Base-by-base conservation (phyloP, 2,329 filamentous ascomycete genomes). In the Phialocephala sp. region DNA sequence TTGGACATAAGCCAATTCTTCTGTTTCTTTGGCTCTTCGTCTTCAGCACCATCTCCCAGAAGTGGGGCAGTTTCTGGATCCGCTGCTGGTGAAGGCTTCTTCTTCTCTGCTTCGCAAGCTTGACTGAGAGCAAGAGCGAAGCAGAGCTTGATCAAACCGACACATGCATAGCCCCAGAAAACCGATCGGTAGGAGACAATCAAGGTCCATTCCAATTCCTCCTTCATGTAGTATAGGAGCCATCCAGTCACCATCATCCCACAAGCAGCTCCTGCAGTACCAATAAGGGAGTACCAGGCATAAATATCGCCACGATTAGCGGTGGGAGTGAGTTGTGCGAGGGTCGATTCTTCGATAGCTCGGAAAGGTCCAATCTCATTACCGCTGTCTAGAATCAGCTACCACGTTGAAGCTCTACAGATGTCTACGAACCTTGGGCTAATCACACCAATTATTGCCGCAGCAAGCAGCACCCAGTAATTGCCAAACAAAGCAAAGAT, bases 331-430 rank as follows among this genome's bases (percentile, higher is more conserved):
- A 89, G 77, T 50, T 88, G 85, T 3, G 87, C 85, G 1, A 89
- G 76, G 5, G 84, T 83, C 18, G 84, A 86, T 75, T 89, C 87
- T 72, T 89, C 87, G 35, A 89, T 81, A 45, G 87, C 86, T 45
- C 84, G 80, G 66, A 89, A 89, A 0, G 87, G 87, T 0, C 86
- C 87, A 61, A 89, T 88, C 72, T 89, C 87, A 63, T 86, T 88
- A 8, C 87, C 87, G 72, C 85, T 86, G n/a, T 37, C 24, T 47
- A 22, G 43, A 12, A 12, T 58, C 43, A 58, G 37, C 39, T 8
- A 45, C 12, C 45, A 11, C 9, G 52, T 39, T 11, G 11, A 39
- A 39, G 20, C 32, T 39, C 36, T 36, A 35, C 67, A 61, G 18
- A 15, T 18, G 22, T 11, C 12, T 54, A 54, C 50, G 18, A 72